Conservation (phyloP, 176 grass and related monocot genomes). For the Oryza punctata region DNA sequence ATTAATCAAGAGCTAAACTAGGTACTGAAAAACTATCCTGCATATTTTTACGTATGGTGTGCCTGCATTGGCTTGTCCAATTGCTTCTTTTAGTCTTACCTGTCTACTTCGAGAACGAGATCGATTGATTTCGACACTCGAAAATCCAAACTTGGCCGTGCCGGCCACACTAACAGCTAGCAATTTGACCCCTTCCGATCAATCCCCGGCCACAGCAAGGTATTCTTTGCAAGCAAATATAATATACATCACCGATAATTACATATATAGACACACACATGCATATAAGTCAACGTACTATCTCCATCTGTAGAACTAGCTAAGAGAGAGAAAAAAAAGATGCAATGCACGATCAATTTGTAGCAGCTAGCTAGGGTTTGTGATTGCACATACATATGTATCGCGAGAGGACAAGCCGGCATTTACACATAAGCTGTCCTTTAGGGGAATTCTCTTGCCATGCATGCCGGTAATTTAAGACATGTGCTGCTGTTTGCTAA, state of each 20-base stretch:
- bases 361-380: constrained; percentile 7
- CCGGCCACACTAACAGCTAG: neutral
- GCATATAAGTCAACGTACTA: neutral
- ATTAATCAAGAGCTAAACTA: neutral
- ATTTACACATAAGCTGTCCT: constrained; percentile 47
- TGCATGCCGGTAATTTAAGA: constrained; percentile 42
- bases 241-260: too few relatives aligned
- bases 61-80: neutral
- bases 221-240: too few relatives aligned
- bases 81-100: neutral
- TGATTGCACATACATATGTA: neutral
- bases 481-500: constrained; percentile 31
- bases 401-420: neutral
- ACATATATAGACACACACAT: neutral
- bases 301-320: neutral
- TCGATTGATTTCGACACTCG: neutral
- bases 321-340: neutral
- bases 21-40: neutral
- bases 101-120: constrained; percentile 1
- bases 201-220: neutral
- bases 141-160: neutral
- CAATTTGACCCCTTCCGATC: neutral
- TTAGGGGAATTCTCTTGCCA: constrained; percentile 44
- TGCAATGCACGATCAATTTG: neutral
- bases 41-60: too few relatives aligned